phyloP scores from a whole-genome alignment of 2,329 filamentous ascomycete genomes.

The Sclerotinia subarctica region DNA sequence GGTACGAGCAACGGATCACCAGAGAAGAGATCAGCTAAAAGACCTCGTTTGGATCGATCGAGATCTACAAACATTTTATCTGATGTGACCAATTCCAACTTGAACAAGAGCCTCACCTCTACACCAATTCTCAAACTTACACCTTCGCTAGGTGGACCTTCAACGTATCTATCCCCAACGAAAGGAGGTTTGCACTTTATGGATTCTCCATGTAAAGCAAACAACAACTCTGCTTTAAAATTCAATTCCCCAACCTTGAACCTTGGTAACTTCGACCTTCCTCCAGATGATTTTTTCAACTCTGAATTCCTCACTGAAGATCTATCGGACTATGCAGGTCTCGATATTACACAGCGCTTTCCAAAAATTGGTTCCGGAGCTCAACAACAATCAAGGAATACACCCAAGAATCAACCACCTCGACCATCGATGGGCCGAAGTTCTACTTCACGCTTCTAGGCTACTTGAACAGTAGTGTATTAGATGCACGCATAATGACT shows the following conservation, averaged over 20 bases:
- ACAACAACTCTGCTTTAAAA: conserved; percentile 32
- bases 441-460: conserved; percentile 38
- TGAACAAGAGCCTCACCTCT: conserved; percentile 51
- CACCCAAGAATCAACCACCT: conserved; percentile 28
- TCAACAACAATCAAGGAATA: conserved; percentile 25
- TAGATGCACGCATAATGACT: conserved; percentile 19
- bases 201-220: conserved; percentile 54
- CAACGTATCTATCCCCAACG: conserved; percentile 52
- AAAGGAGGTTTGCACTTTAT: conserved; percentile 46
- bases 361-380: conserved; percentile 65
- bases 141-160: conserved; percentile 36
- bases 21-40: conserved; percentile 59
- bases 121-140: conserved; percentile 51
- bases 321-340: conserved; percentile 54
- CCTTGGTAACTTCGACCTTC: conserved; percentile 31
- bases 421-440: conserved; percentile 35
- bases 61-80: conserved; percentile 59
- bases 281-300: conserved; percentile 52
- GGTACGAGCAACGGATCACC: conserved; percentile 59
- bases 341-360: conserved; percentile 74
- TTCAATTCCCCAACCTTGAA: conserved; percentile 28
- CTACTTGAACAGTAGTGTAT: conserved; percentile 22
- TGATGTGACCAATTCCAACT: conserved; percentile 48
- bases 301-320: conserved; percentile 58
- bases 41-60: conserved; percentile 60